Evolutionary conservation across 73 alveolate genomes (phyloP).

Genomic region (Symbiodinium pilosum): DNA sequence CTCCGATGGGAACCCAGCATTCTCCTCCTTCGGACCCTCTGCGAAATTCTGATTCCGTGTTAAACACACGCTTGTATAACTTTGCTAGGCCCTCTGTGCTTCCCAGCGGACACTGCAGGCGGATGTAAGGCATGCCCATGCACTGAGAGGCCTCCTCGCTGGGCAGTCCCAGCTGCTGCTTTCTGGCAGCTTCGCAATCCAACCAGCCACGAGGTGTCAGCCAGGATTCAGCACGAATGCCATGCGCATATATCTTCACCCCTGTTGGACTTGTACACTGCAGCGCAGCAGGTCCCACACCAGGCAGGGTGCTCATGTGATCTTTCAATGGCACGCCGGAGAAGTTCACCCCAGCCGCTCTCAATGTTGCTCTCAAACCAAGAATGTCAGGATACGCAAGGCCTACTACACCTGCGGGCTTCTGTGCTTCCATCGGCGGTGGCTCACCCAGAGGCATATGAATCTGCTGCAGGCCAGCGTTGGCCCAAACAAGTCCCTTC

Average conservation of each 20-base stretch:
- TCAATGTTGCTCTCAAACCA: conserved; percentile 2
- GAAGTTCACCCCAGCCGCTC: not conserved
- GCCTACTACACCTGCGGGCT: conserved; percentile 48
- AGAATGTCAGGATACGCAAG: conserved; percentile 26
- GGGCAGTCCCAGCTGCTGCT: conserved; percentile 17
- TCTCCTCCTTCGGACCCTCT: conserved; percentile 21
- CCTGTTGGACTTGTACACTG: conserved; percentile 62
- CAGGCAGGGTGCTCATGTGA: not conserved
- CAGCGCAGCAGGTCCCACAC: conserved; percentile 40
- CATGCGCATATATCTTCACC: conserved; percentile 25
- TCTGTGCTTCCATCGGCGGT: conserved; percentile 42
- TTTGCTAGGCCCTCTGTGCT: conserved; percentile 6
- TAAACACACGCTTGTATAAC: conserved; percentile 13
- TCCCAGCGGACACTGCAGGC: conserved; percentile 39
- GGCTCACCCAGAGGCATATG: conserved; percentile 86
- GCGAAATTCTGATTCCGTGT: conserved; percentile 19
- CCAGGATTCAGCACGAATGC: conserved; percentile 32
- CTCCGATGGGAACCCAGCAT: conserved; percentile 76
- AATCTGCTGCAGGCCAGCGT: conserved; percentile 69
- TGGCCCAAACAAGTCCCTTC: conserved; percentile 78
- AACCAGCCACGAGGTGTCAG: conserved; percentile 56
- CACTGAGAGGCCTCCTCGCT: conserved; percentile 29
- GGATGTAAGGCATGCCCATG: conserved; percentile 71
- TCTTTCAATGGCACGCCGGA: not conserved
- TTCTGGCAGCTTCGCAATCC: not conserved